phyloP scores from a whole-genome alignment of 1,284 basidiomycete genomes.

The Cutaneotrichosporon dermatis region DNA sequence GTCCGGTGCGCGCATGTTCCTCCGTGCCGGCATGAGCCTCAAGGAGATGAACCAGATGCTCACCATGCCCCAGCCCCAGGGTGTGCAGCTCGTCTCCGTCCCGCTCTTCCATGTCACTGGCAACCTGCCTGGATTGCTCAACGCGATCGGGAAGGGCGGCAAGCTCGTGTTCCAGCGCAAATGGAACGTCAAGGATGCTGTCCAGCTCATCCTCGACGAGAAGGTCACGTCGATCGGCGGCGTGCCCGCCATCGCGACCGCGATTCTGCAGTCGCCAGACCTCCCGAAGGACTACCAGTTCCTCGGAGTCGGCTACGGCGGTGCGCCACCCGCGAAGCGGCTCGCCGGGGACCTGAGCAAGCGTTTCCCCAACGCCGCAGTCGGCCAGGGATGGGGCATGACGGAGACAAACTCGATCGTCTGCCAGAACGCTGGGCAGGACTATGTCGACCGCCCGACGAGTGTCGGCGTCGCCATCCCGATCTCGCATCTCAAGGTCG shows the following conservation, averaged over 20 bases:
- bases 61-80: background rate
- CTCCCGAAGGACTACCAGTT: conserved; percentile 27
- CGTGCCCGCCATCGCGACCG: conserved; percentile 38
- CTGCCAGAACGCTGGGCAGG: conserved; percentile 34
- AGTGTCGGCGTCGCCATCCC: conserved; percentile 33
- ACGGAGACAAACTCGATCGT: conserved; percentile 43
- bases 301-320: conserved; percentile 40
- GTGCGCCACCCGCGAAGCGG: conserved; percentile 36
- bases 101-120: conserved; percentile 47
- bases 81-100: conserved; percentile 27
- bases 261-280: conserved; percentile 33
- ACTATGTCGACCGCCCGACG: conserved; percentile 28
- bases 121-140: conserved; percentile 38
- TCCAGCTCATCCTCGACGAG: conserved; percentile 32
- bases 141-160: conserved; percentile 31
- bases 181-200: conserved; percentile 35
- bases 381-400: conserved; percentile 39
- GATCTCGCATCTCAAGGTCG: conserved; percentile 35
- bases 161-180: conserved; percentile 37
- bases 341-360: conserved; percentile 31
- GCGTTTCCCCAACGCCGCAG: conserved; percentile 31
- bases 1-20: background rate
- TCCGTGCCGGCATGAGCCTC: background rate
- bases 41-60: background rate
- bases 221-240: conserved; percentile 40